These are phyloP conservation scores for Symbiodinium pilosum DNA, from an alignment of 73 alveolate genomes.

Conservation along the genomic window DNA sequence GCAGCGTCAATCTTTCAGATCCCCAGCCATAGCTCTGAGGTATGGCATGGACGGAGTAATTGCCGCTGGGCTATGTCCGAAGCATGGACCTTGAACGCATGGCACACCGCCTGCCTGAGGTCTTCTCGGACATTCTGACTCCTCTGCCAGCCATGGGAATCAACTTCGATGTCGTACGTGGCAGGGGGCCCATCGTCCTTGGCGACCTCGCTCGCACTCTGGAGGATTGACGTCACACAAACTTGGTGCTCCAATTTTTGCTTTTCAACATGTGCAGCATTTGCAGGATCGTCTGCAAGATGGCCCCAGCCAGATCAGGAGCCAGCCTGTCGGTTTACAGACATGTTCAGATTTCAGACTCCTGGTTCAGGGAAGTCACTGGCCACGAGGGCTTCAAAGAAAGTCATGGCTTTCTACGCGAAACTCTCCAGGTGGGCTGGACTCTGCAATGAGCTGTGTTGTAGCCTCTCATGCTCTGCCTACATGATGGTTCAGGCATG, in stretches of 20 bases:
- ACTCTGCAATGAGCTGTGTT: too few relatives aligned
- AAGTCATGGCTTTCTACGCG: constrained; percentile 43
- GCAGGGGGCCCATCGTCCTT: constrained; percentile 72
- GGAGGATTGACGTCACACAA: not conserved
- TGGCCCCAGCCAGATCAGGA: constrained; percentile 63
- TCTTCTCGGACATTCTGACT: constrained; percentile 92
- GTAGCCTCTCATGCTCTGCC: too few relatives aligned
- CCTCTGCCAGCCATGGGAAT: constrained; percentile 94
- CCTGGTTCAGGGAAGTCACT: constrained; percentile 33
- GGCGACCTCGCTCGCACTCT: constrained; percentile 85
- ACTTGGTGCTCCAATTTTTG: too few relatives aligned
- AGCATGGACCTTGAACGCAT: not conserved
- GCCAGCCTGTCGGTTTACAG: not conserved
- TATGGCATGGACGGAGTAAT: constrained; percentile 93
- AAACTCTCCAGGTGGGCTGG: constrained; percentile 46
- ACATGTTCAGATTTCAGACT: not conserved
- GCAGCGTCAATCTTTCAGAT: not conserved
- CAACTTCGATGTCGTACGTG: constrained; percentile 75
- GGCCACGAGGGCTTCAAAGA: constrained; percentile 49
- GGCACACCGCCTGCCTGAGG: not conserved
- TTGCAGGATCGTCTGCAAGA: constrained; percentile 55
- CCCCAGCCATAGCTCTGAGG: not conserved
- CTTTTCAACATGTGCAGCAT: not conserved
- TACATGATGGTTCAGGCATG: too few relatives aligned
- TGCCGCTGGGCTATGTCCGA: constrained; percentile 27